Percentiles rank a stretch among this genome's conserved stretches.
phyloP scores from a whole-genome alignment of 768 basidiomycete species.

The Thelephora aurantiotincta region DNA sequence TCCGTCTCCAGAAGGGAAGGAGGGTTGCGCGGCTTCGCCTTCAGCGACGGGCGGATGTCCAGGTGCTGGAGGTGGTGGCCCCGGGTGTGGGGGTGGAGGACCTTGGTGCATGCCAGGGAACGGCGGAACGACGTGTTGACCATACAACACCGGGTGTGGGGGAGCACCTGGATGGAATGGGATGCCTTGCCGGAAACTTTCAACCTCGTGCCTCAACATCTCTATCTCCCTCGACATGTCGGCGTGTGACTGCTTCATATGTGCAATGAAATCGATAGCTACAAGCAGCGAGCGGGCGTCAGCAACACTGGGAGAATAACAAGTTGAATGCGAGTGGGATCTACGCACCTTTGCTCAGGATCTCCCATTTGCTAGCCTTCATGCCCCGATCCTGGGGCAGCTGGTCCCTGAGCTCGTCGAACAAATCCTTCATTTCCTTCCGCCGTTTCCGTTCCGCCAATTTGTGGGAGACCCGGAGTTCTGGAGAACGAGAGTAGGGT shows the following conservation, averaged over 20 bases:
- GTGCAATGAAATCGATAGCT: constrained; percentile 83
- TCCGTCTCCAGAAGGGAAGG: constrained; percentile 29
- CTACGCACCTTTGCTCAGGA: constrained; percentile 78
- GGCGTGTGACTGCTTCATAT: constrained; percentile 63
- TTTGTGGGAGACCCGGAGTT: constrained; percentile 91
- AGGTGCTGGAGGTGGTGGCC: constrained; percentile 22
- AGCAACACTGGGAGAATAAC: background rate
- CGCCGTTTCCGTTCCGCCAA: constrained; percentile 92
- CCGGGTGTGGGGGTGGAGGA: constrained; percentile 31
- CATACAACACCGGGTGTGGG: constrained; percentile 36
- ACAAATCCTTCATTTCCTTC: constrained; percentile 98
- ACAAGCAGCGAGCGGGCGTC: background rate
- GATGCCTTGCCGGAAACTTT: constrained; percentile 41
- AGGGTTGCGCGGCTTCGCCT: constrained; percentile 49
- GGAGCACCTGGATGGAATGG: constrained; percentile 35
- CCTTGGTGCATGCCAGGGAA: constrained; percentile 24
- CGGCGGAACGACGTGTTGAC: constrained; percentile 22
- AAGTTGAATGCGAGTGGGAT: background rate
- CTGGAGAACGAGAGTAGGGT: constrained; percentile 92
- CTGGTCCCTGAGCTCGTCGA: constrained; percentile 90
- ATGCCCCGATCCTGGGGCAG: constrained; percentile 85
- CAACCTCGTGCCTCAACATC: constrained; percentile 63
- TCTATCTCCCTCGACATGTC: constrained; percentile 74
- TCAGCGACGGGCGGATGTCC: constrained; percentile 29
- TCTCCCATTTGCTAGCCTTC: constrained; percentile 99